Evolutionary conservation across 1,284 basidiomycete species (phyloP), one percentile per base, ranked within the genome.

Genomic region (Melampsora larici-populina): DNA sequence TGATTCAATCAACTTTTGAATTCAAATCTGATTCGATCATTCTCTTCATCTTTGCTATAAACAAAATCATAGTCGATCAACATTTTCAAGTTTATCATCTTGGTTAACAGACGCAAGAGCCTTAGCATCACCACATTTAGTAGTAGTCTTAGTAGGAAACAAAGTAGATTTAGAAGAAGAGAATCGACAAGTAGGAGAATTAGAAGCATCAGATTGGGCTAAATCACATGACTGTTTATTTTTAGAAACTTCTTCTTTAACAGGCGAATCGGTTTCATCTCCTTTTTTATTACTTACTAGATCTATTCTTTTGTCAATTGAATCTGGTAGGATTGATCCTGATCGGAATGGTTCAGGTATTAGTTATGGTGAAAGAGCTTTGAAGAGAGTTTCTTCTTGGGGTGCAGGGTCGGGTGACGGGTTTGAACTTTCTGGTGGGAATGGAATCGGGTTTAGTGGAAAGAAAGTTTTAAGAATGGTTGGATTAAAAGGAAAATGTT

Each of bases 131-230:
- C 90, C 93, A 8, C 90, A 97, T 82, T 86, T 97, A 0, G 92
- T 95, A 43, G 90, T 91, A 0, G 93, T 97, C 3, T 86, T 99
- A 3, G 94, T 98, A 7, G 96, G 96, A 43, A 98, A 96, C 85
- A 98, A 99, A 86, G 89, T 91, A 17, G 96, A 99, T 83, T 87
- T 89, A 79, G 95, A 97, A 81, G 94, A 97, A 74, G 93, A 97
- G 43, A 21, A 43, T 0, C 86, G 96, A 70, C 92, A 98, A 84
- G 94, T 99, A 29, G 92, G 95, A 81, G 96, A 92, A 88, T 87
- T 90, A 24, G 96, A 99, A 85, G 96, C 93, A 9, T 93, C 92
- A 82, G 87, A 89, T 82, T 99, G 94, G 93, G 96, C 96, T 31
- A 90, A 93, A 74, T 92, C 95, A 84, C 93, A 98, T 83, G 91